A percentile compares a stretch with the other conserved stretches of the same genome.
These are phyloP conservation scores for Anthoceros angustus DNA, from an alignment of 225 moss, liverwort and hornwort species.

Conservation along the genomic window DNA sequence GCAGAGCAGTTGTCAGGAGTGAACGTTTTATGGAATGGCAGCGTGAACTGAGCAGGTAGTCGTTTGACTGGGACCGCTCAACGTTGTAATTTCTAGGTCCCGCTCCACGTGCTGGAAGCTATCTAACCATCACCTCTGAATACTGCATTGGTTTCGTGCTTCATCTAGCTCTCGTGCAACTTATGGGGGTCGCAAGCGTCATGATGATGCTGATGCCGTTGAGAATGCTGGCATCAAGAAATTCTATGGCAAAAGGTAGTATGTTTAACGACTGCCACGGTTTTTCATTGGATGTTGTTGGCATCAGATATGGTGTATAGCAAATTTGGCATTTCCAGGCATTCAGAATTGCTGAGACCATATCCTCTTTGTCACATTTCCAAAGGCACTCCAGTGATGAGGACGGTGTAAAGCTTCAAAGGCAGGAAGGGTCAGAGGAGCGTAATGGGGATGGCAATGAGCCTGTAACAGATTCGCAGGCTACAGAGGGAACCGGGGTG, in stretches of 20 bases:
- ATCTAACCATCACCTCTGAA: not conserved
- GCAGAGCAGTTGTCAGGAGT: slow-evolving; percentile 78
- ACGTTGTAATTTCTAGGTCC: slow-evolving; percentile 6
- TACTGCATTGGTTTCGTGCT: slow-evolving; percentile 5
- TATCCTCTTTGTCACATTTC: not conserved
- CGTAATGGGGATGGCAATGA: slow-evolving; percentile 63
- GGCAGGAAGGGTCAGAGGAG: slow-evolving; percentile 49
- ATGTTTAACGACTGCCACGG: not conserved
- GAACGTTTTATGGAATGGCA: slow-evolving; percentile 97
- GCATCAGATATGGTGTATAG: not conserved
- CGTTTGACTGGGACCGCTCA: slow-evolving; percentile 3
- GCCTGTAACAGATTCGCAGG: slow-evolving; percentile 28
- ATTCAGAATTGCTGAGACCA: slow-evolving; percentile 5
- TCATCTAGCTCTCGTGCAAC: slow-evolving; percentile 29
- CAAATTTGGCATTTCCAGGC: not conserved
- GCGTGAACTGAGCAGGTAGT: slow-evolving; percentile 84
- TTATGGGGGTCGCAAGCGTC: slow-evolving; percentile 38
- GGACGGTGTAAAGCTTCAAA: slow-evolving; percentile 43
- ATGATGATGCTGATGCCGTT: slow-evolving; percentile 31
- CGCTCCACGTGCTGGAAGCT: not conserved
- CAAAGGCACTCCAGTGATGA: slow-evolving; percentile 65
- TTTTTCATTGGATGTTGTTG: not conserved
- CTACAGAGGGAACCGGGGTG: slow-evolving; percentile 29
- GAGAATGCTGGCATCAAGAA: slow-evolving; percentile 17
- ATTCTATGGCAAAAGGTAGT: slow-evolving; percentile 23